Evolutionary conservation across 2,329 filamentous ascomycete species (phyloP), one percentile per base, ranked within the genome.

Genomic region (Cryphonectria radicalis): DNA sequence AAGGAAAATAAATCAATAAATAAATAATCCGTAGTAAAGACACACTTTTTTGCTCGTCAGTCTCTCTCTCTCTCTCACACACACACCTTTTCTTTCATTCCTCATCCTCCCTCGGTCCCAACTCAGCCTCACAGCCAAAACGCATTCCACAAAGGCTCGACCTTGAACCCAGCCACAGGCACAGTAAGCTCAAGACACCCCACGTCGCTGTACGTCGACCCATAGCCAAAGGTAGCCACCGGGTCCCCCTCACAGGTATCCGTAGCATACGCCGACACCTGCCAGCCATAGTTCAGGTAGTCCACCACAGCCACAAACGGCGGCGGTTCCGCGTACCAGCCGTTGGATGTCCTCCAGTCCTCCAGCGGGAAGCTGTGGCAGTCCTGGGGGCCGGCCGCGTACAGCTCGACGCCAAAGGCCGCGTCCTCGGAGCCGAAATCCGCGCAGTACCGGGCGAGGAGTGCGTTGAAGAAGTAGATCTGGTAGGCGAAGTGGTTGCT

Each of bases 61-160:
- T 50, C 22, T n/a, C 19, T 32, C 28, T 32, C 28, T 32, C 28
- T 32, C 28, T 32, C 37, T n/a, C n/a, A n/a, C n/a, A n/a, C n/a
- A n/a, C 28, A 28, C 55, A 25, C 11, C 14, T 19, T 17, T 19
- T 32, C 5, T 17, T 5, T 53, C 22, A 4, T 25, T 8, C 55
- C 25, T 35, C 25, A 22, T 32, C 55, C 55, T 25, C 14, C 13
- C 14, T 28, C 14, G 4, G 4, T 13, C 50, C 14, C 14, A 28
- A 17, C 53, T 17, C 5, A 13, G 1, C 53, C 25, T 59, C 55
- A 50, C 57, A 68, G 43, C 69, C 62, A 64, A 17, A 64, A 63
- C n/a, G 66, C 65, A 50, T 63, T 67, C 65, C 66, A 67, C 66
- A 67, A 7, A 25, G 65, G 46, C 32, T 57, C 66, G 13, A 62